These are phyloP conservation scores for Penicillium lagena DNA, from an alignment of 495 filamentous ascomycete genomes.

Conservation along the genomic window DNA sequence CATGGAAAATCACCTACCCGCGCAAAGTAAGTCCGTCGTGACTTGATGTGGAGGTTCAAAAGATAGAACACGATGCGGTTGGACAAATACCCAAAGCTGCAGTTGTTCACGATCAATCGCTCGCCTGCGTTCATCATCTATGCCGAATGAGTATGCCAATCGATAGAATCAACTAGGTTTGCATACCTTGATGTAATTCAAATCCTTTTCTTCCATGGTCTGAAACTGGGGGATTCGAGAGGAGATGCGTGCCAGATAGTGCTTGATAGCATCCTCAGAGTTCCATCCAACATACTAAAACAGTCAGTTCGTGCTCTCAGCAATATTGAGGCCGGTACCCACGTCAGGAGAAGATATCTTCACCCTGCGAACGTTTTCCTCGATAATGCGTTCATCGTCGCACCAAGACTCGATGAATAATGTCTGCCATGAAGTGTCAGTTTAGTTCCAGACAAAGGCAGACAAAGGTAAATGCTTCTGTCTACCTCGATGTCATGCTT, in stretches of 20 bases:
- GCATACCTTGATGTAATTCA: conserved; percentile 85
- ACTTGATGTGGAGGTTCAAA: conserved; percentile 94
- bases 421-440: conserved; percentile 48
- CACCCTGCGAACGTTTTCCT: conserved; percentile 94
- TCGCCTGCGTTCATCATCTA: conserved; percentile 98
- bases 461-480: not conserved
- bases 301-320: conserved; percentile 12
- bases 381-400: conserved; percentile 85
- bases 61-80: conserved; percentile 97
- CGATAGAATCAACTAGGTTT: not conserved
- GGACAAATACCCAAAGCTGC: conserved; percentile 89
- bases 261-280: conserved; percentile 81
- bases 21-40: conserved; percentile 87
- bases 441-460: not conserved
- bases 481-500: conserved; percentile 88
- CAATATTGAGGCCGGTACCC: conserved; percentile 16
- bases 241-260: conserved; percentile 84
- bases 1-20: conserved; percentile 45
- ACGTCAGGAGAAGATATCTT: conserved; percentile 98
- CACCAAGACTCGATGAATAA: conserved; percentile 96
- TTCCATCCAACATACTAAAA: conserved; percentile 79
- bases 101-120: conserved; percentile 85
- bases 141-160: conserved; percentile 8
- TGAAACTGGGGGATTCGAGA: conserved; percentile 93
- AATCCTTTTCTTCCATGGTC: conserved; percentile 87